These are phyloP conservation scores for Epichloe amarillans DNA, from an alignment of 2,329 filamentous ascomycete genomes.

Conservation along the genomic window DNA sequence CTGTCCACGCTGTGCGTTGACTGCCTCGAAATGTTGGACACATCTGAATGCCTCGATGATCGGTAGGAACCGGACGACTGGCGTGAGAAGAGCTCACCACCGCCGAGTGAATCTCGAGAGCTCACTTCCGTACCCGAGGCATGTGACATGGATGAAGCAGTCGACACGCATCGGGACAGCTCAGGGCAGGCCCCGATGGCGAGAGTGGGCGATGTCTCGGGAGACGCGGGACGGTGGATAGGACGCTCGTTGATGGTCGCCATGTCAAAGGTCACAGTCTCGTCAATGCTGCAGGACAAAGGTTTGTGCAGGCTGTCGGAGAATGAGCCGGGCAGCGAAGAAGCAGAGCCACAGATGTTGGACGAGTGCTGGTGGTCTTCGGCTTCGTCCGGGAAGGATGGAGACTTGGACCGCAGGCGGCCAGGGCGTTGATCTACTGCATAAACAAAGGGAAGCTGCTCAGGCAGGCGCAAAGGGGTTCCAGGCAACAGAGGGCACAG, in stretches of 20 bases:
- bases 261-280: conserved; percentile 12
- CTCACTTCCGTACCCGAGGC: conserved; percentile 37
- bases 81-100: conserved; percentile 41
- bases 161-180: conserved; percentile 52
- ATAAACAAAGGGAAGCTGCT: conserved; percentile 5
- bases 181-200: conserved; percentile 46
- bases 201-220: conserved; percentile 47
- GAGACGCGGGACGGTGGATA: conserved; percentile 30
- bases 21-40: conserved; percentile 26
- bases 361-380: background rate
- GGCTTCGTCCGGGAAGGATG: background rate
- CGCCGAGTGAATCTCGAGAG: conserved; percentile 40
- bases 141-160: conserved; percentile 45
- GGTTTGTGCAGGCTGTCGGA: background rate
- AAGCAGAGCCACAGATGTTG: background rate
- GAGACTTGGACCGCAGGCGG: conserved; percentile 4
- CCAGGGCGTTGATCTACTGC: background rate
- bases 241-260: conserved; percentile 20
- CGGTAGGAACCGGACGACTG: conserved; percentile 49
- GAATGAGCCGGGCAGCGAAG: background rate
- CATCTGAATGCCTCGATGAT: conserved; percentile 31
- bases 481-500: background rate
- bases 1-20: conserved; percentile 32
- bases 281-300: background rate
- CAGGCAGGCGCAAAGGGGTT: conserved; percentile 5